Conservation (phyloP, 768 basidiomycete species). For the Cyclocybe aegerita region DNA sequence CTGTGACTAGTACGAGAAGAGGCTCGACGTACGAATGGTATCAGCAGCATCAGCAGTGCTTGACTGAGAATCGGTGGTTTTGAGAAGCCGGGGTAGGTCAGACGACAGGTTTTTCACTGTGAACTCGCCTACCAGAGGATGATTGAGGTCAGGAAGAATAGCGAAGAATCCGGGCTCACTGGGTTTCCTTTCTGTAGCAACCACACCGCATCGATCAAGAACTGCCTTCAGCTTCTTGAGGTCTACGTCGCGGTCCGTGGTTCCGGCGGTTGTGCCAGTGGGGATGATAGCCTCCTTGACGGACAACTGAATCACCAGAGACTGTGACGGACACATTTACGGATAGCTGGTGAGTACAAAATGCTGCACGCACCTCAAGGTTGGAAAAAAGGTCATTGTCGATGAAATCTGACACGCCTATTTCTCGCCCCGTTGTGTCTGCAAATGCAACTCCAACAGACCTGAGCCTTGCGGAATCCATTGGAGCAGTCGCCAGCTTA, state of each 20-base stretch:
- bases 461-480: constrained; percentile 50
- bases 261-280: constrained; percentile 68
- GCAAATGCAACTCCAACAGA: constrained; percentile 88
- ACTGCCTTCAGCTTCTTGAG: constrained; percentile 83
- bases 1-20: not conserved
- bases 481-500: constrained; percentile 61
- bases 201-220: constrained; percentile 87
- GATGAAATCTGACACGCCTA: constrained; percentile 89
- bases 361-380: constrained; percentile 64
- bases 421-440: constrained; percentile 79
- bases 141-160: not conserved
- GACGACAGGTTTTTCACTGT: constrained; percentile 75
- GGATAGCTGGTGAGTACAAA: not conserved
- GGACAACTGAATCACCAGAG: constrained; percentile 91
- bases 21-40: constrained; percentile 48
- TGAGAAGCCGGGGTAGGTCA: constrained; percentile 73
- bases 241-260: constrained; percentile 83
- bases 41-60: constrained; percentile 47
- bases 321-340: constrained; percentile 45
- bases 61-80: constrained; percentile 37
- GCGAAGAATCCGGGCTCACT: constrained; percentile 45
- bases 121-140: constrained; percentile 68
- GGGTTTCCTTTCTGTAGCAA: constrained; percentile 86
- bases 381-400: constrained; percentile 97
- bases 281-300: constrained; percentile 94